Percentiles rank a stretch among this genome's conserved stretches.
These are phyloP conservation scores for Phytophthora fragariae DNA, from an alignment of 352 stramenopile genomes.

Conservation along the genomic window DNA sequence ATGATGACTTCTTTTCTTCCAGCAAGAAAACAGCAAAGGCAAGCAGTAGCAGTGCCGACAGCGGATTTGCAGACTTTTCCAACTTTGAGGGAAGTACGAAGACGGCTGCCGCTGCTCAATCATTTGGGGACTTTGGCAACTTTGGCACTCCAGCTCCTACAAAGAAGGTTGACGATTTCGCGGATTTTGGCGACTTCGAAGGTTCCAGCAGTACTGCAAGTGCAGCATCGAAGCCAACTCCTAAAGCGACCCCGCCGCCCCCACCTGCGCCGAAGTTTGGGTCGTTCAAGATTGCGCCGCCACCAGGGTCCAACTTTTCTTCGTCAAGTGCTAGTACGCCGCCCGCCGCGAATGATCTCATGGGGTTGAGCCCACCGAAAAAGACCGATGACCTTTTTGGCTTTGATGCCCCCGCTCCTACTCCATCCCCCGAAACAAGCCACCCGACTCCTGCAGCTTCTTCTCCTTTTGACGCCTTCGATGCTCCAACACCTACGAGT, in stretches of 20 bases:
- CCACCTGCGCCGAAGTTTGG: slow-evolving; percentile 46
- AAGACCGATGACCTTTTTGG: slow-evolving; percentile 58
- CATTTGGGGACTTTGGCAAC: slow-evolving; percentile 57
- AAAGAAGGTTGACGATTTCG: slow-evolving; percentile 43
- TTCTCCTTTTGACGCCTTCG: slow-evolving; percentile 53
- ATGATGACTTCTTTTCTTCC: slow-evolving; percentile 63
- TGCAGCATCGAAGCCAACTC: slow-evolving; percentile 33
- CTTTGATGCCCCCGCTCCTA: slow-evolving; percentile 54
- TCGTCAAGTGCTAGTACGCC: slow-evolving; percentile 32
- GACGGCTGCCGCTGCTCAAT: slow-evolving; percentile 31
- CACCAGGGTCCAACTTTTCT: slow-evolving; percentile 57
- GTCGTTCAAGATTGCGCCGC: slow-evolving; percentile 78
- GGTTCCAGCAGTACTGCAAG: slow-evolving; percentile 25
- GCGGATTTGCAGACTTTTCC: slow-evolving; percentile 80
- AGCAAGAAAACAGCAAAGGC: slow-evolving; percentile 38
- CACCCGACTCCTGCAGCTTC: slow-evolving; percentile 24
- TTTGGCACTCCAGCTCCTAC: slow-evolving; percentile 49
- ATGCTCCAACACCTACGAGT: slow-evolving; percentile 38
- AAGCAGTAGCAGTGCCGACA: slow-evolving; percentile 23
- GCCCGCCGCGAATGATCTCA: slow-evolving; percentile 61
- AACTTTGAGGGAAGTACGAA: slow-evolving; percentile 62
- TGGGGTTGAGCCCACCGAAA: slow-evolving; percentile 67
- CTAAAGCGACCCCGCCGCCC: slow-evolving; percentile 37
- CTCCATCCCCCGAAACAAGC: slow-evolving; percentile 27
- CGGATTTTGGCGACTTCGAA: slow-evolving; percentile 69